Conservation (phyloP, 352 stramenopile species). For the Phytophthora rubi region DNA sequence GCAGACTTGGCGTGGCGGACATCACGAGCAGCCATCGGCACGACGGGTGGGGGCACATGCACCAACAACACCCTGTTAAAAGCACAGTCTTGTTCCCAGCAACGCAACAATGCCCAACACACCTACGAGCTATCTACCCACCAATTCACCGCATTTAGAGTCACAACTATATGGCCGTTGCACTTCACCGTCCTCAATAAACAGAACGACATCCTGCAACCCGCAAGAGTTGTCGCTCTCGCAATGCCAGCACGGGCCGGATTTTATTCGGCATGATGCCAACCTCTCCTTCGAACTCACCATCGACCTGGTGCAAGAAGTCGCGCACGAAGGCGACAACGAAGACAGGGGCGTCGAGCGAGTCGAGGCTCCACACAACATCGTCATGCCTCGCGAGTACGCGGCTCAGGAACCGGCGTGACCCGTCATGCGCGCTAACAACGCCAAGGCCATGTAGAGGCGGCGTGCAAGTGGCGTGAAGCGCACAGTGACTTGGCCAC, state of each 20-base stretch:
- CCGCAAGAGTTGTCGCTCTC: constrained; percentile 56
- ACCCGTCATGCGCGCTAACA: constrained; percentile 9
- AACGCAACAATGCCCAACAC: not conserved
- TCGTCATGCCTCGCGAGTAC: constrained; percentile 35
- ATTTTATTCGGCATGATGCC: constrained; percentile 22
- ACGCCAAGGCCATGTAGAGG: constrained; percentile 51
- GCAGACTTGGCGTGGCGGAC: no score
- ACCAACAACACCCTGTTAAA: no score
- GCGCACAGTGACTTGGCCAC: constrained; percentile 33
- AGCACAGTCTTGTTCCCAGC: no score
- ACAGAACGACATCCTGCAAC: constrained; percentile 63
- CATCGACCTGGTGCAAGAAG: no score
- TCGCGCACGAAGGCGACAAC: no score
- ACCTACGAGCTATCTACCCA: constrained; percentile 8
- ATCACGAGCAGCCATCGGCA: no score
- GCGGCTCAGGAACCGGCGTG: constrained; percentile 23
- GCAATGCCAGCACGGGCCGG: constrained; percentile 53
- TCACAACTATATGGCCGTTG: constrained; percentile 2
- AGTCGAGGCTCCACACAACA: no score
- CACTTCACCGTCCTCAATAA: not conserved
- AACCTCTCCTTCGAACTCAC: not conserved
- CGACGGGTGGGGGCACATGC: no score
- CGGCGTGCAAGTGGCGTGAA: constrained; percentile 35
- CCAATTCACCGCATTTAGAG: not conserved
- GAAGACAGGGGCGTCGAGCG: no score